Percentiles rank a stretch among this genome's conserved stretches.
These are phyloP conservation scores for Pseudocercospora macadamiae DNA, from an alignment of 2,329 filamentous ascomycete genomes.

Conservation along the genomic window DNA sequence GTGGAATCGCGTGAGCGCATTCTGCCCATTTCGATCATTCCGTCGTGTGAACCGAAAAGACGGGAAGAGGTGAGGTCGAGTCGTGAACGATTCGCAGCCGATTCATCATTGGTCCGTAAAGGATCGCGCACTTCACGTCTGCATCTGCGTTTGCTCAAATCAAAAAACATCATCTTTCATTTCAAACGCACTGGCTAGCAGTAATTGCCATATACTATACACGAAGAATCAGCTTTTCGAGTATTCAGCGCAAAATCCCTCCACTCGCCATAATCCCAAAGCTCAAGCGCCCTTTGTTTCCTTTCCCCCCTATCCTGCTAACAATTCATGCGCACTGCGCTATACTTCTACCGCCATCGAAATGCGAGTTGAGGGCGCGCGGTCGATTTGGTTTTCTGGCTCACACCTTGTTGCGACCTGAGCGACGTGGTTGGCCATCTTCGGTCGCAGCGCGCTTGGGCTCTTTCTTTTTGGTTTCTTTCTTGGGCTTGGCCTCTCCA, in stretches of 20 bases:
- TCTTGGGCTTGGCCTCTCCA: constrained; percentile 38
- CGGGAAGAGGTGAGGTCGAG: too few relatives aligned
- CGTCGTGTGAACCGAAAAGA: too few relatives aligned
- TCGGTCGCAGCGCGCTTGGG: constrained; percentile 55
- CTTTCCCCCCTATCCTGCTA: background rate
- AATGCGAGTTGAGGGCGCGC: background rate
- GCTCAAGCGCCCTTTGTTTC: constrained; percentile 5
- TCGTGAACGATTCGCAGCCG: too few relatives aligned
- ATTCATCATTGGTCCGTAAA: too few relatives aligned
- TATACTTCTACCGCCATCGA: background rate
- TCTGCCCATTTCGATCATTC: too few relatives aligned
- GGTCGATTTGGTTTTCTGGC: background rate
- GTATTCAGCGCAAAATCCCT: constrained; percentile 3
- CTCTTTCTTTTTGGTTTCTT: constrained; percentile 46
- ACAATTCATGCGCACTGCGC: constrained; percentile 3
- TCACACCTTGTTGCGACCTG: constrained; percentile 43
- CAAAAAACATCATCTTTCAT: constrained; percentile 6
- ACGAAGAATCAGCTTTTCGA: constrained; percentile 13
- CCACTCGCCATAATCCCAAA: background rate
- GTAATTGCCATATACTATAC: constrained; percentile 9
- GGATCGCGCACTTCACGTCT: too few relatives aligned
- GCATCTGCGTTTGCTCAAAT: too few relatives aligned
- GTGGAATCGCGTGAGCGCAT: too few relatives aligned
- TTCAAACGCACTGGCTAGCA: constrained; percentile 5
- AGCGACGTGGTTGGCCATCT: constrained; percentile 52